Evolutionary conservation across 108 stramenopile species (phyloP), one percentile per base, ranked within the genome.

Genomic region (Epithemia pelagica): DNA sequence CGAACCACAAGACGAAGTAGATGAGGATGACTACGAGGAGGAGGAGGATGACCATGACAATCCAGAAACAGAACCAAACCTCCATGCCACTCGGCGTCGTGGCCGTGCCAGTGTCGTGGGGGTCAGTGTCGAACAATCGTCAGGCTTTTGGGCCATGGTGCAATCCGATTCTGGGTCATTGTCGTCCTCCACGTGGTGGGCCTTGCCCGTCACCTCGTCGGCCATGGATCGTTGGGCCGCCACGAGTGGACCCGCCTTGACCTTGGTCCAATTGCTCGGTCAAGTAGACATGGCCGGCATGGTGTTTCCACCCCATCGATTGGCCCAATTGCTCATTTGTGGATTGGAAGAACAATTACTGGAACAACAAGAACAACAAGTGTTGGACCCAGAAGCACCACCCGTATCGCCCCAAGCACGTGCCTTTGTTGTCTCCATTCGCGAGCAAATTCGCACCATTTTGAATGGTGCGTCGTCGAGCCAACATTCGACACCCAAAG

Each of bases 281-380:
- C 78, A 78, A 1, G 85, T 89, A 1, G 88, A 89, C 70, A 89
- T 89, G 88, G 88, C 88, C 24, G 84, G 82, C 26, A 75, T 84
- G 5, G 77, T 89, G 52, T 64, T 89, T 26, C 83, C 88, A 52
- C 85, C 85, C 21, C 83, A 86, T 56, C 31, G 59, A 1, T 37
- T 83, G 30, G 69, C 75, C 29, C 62, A 77, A 61, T 24, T 78
- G 32, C 68, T 70, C 2, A 58, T 75, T 0, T 58, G 30, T 18
- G 59, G 71, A 58, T 30, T 27, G 29, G 73, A 73, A 64, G 66
- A 62, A 27, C 30, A 22, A 8, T n/a, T n/a, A n/a, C 21, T 58
- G 21, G 61, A 28, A 31, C 10, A 5, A 27, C 27, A 61, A 31
- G 21, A 10, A 21, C 28, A 59, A 46, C 58, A n/a, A 59, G 20